Evolutionary conservation across 371 early-diverging fungal genomes (phyloP).

Genomic region (Lichtheimia corymbifera): DNA sequence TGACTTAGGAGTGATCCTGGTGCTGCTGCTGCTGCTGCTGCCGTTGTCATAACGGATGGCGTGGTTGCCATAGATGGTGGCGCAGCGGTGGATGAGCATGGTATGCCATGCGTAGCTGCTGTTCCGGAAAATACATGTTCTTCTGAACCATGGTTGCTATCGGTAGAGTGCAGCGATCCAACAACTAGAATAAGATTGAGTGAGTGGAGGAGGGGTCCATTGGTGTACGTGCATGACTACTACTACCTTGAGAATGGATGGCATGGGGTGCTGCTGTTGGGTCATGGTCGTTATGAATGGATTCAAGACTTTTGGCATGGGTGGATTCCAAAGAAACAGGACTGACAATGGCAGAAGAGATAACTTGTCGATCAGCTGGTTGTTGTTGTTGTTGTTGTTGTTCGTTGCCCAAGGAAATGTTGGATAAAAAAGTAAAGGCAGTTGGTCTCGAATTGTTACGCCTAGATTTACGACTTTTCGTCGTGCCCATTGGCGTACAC

Average conservation of each 20-base stretch:
- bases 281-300: background rate
- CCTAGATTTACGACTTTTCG: constrained; percentile 60
- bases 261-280: background rate
- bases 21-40: constrained; percentile 6
- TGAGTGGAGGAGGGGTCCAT: too few relatives aligned
- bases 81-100: background rate
- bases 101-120: background rate
- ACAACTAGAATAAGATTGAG: background rate
- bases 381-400: constrained; percentile 10
- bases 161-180: constrained; percentile 38
- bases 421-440: constrained; percentile 49
- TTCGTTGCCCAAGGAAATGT: constrained; percentile 48
- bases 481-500: constrained; percentile 54
- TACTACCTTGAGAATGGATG: constrained; percentile 12
- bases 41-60: constrained; percentile 43
- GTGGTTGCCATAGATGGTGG: constrained; percentile 28
- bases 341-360: background rate
- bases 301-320: background rate
- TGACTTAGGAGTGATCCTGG: constrained; percentile 6
- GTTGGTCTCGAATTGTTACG: constrained; percentile 55
- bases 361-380: background rate
- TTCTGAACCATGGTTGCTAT: constrained; percentile 38
- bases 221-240: too few relatives aligned
- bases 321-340: background rate
- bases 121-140: constrained; percentile 12